A percentile compares a stretch with the other conserved stretches of the same genome.
phyloP scores from a whole-genome alignment of 306 rosid species.

The Trifolium pratense region DNA sequence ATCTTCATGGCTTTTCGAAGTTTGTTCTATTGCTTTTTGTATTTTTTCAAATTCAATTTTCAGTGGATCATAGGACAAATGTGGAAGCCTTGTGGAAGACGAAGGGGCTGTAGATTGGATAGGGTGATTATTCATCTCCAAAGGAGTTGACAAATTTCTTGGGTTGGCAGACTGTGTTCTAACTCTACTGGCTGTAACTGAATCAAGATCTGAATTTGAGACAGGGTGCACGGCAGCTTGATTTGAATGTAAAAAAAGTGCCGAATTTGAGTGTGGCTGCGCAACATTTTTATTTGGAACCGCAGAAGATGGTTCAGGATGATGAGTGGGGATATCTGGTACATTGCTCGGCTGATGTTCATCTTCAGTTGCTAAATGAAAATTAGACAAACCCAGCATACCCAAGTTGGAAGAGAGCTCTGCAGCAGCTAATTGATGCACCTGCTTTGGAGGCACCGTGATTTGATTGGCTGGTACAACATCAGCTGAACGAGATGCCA shows the following conservation, averaged over 20 bases:
- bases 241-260: slow-evolving; percentile 25
- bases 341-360: slow-evolving; percentile 38
- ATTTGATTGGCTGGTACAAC: slow-evolving; percentile 35
- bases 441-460: slow-evolving; percentile 44
- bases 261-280: slow-evolving; percentile 35
- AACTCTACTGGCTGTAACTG: slow-evolving; percentile 29
- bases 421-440: slow-evolving; percentile 40
- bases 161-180: slow-evolving; percentile 44
- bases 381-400: slow-evolving; percentile 33
- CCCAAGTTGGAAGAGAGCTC: slow-evolving; percentile 32
- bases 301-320: slow-evolving; percentile 31
- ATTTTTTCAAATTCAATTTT: slow-evolving; percentile 69
- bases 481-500: slow-evolving; percentile 33
- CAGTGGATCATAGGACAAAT: slow-evolving; percentile 59
- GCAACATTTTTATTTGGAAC: slow-evolving; percentile 38
- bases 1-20: slow-evolving; percentile 49
- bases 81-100: slow-evolving; percentile 42
- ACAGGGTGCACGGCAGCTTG: slow-evolving; percentile 41
- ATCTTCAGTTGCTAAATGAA: slow-evolving; percentile 33
- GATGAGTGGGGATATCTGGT: slow-evolving; percentile 10
- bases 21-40: slow-evolving; percentile 48
- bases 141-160: slow-evolving; percentile 47
- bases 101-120: slow-evolving; percentile 47
- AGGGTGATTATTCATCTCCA: slow-evolving; percentile 50
- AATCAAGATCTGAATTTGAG: slow-evolving; percentile 39